Evolutionary conservation across 768 basidiomycete genomes (phyloP), one percentile per base, ranked within the genome.

Genomic region (Tricholoma terreum): DNA sequence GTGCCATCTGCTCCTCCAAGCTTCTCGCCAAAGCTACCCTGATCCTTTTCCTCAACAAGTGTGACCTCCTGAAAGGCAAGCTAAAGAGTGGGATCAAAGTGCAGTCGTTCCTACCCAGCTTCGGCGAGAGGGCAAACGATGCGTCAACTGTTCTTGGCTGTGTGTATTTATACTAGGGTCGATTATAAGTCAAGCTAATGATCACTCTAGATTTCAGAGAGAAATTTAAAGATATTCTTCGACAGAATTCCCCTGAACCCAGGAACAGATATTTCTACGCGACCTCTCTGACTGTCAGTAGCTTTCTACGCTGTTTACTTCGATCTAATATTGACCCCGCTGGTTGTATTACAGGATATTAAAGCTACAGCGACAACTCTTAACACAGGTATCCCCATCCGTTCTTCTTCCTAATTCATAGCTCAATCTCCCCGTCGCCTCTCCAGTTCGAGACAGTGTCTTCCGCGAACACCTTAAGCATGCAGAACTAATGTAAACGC

Each of bases 1-100:
- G 75, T 22, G 75, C 81, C 1, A 76, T 91, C 49, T 87, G 85
- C 70, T 63, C 75, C 14, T 84, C 81, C 34, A 76, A 75, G 61
- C 74, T 90, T 1, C 81, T 91, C 7, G 69, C 78, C 7, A 81
- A 79, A 52, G 78, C 83, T 12, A 85, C 83, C 52, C 75, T 90
- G 56, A 82, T 90, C 50, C 76, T 89, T 17, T 91, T 91, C 70
- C 71, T 90, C 56, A 91, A 90, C 68, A 90, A 90, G 58, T 80
- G 81, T 57, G 89, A 90, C 58, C 65, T 90, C 3, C 71, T 90
- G 3, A 74, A 81, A 58, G 67, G 76, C 63, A 78, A 78, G 55
- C 72, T 87, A 27, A 69, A 70, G 31, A 64, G 62, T 4, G 83
- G 83, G 0, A 72, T 80, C 14, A 65, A 69, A 63, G 78, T 89